phyloP scores from a whole-genome alignment of 169 alveolate genomes.

The Perkinsus marinus region DNA sequence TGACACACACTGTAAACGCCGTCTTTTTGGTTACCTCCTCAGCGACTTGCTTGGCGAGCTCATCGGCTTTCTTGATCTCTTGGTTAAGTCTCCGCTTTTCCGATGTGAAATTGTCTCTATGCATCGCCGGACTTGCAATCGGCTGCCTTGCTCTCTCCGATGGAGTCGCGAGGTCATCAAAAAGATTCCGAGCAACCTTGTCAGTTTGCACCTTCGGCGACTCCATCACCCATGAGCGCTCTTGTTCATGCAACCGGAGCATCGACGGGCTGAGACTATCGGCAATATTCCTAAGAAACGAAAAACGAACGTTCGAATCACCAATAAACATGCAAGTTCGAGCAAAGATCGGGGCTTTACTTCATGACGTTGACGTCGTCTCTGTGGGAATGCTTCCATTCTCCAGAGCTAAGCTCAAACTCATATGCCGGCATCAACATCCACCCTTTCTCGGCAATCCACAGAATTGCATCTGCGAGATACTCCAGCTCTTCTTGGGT shows the following conservation, averaged over 20 bases:
- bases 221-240: neutral
- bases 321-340: neutral
- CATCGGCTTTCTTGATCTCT: neutral
- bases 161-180: neutral
- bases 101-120: neutral
- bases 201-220: neutral
- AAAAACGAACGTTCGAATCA: neutral
- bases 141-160: neutral
- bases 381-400: slow-evolving; percentile 30
- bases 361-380: neutral
- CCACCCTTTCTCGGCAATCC: slow-evolving; percentile 75
- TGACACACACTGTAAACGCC: too few species aligned
- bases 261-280: neutral
- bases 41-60: neutral
- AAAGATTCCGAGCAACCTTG: neutral
- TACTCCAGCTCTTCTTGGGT: slow-evolving; percentile 51
- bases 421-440: slow-evolving; percentile 58
- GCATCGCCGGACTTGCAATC: neutral
- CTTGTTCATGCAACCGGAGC: neutral
- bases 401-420: slow-evolving; percentile 53
- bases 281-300: neutral
- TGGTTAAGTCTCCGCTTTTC: neutral
- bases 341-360: neutral
- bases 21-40: neutral
- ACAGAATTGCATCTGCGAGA: slow-evolving; percentile 16